Conservation (phyloP, 306 rosid genomes). For the Citrullus amarus region DNA sequence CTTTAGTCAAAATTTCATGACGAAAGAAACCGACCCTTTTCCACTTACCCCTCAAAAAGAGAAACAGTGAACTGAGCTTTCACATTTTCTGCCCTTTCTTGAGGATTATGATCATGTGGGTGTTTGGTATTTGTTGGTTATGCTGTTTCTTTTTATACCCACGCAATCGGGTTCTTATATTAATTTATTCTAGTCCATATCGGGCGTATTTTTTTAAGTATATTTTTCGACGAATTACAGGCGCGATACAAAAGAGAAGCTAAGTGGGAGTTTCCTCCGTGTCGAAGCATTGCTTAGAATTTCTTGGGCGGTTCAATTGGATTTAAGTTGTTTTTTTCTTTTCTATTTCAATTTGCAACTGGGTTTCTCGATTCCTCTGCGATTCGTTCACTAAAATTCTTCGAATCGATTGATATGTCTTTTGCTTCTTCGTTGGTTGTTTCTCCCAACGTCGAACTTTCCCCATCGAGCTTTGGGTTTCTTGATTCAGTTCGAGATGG, state of each 20-base stretch:
- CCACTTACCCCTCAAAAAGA: background rate
- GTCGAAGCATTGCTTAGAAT: background rate
- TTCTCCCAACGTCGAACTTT: constrained; percentile 35
- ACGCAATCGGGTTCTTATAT: background rate
- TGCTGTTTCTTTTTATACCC: background rate
- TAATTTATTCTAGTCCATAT: background rate
- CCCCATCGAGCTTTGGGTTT: constrained; percentile 23
- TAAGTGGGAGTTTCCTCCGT: background rate
- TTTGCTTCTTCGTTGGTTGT: constrained; percentile 32
- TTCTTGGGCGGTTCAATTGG: constrained; percentile 2
- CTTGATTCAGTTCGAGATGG: constrained; percentile 39
- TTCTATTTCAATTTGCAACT: background rate
- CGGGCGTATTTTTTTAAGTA: background rate
- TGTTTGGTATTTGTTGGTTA: background rate
- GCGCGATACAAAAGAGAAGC: constrained; percentile 3
- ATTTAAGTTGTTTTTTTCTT: background rate
- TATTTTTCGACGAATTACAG: background rate
- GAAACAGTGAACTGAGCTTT: background rate
- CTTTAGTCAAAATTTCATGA: background rate
- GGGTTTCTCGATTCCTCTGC: background rate
- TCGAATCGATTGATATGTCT: constrained; percentile 37
- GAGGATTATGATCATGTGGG: constrained; percentile 6
- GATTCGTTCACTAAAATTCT: background rate
- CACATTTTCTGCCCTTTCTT: background rate
- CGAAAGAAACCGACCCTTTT: background rate